Conservation (phyloP, 768 basidiomycete species). For the Cyclocybe aegerita region DNA sequence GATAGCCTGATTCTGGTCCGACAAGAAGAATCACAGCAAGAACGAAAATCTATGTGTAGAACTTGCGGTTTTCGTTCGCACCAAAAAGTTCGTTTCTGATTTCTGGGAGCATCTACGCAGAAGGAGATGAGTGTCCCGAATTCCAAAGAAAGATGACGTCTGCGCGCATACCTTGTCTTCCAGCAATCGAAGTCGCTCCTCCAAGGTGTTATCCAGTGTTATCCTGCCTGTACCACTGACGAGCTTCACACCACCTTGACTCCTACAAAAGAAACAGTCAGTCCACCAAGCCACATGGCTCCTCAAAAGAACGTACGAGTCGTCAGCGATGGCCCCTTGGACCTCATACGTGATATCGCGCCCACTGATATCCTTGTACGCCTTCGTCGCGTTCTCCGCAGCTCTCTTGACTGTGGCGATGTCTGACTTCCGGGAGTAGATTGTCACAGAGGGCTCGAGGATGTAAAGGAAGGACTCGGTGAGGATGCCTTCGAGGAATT, state of each 20-base stretch:
- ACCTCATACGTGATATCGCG: constrained; percentile 58
- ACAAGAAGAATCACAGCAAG: no score
- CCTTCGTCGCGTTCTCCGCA: constrained; percentile 55
- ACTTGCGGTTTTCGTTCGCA: constrained; percentile 87
- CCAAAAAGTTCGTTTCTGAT: constrained; percentile 90
- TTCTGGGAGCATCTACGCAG: constrained; percentile 87
- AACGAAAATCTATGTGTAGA: constrained; percentile 56
- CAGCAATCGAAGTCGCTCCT: constrained; percentile 83
- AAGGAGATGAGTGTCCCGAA: background rate
- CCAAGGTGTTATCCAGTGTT: constrained; percentile 91
- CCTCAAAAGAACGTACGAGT: constrained; percentile 48
- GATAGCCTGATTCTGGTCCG: no score
- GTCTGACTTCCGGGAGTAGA: constrained; percentile 73
- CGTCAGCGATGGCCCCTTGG: constrained; percentile 60
- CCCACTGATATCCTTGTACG: constrained; percentile 81
- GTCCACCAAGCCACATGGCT: background rate
- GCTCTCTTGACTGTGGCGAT: constrained; percentile 59
- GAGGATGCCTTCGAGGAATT: constrained; percentile 83
- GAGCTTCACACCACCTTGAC: constrained; percentile 86
- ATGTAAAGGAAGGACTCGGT: constrained; percentile 84
- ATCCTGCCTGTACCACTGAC: constrained; percentile 73
- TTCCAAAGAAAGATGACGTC: background rate
- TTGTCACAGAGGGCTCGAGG: constrained; percentile 69
- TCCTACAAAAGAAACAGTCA: constrained; percentile 24
- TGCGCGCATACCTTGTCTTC: constrained; percentile 75